Conservation (phyloP, 441 rosid species). For the Biscutella laevigata region DNA sequence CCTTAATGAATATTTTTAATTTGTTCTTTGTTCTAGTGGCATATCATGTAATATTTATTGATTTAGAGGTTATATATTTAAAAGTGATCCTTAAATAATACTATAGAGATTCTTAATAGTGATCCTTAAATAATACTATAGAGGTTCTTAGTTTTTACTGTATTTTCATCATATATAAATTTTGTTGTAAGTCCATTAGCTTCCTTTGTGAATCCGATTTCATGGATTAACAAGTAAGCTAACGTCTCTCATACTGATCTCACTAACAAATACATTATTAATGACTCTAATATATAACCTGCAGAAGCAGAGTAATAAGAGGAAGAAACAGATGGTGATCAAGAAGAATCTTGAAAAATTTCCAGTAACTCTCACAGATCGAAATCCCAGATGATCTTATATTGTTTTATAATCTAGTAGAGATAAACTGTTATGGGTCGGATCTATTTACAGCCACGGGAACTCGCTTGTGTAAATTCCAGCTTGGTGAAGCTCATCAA, state of each 20-base stretch:
- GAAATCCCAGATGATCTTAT: background rate
- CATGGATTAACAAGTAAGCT: slow-evolving; percentile 9
- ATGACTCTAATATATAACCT: slow-evolving; percentile 93
- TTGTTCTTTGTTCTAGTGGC: too few species aligned
- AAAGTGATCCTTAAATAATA: too few species aligned
- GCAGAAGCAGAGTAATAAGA: slow-evolving; percentile 25
- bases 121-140: too few species aligned
- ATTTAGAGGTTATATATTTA: too few species aligned
- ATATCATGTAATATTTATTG: too few species aligned
- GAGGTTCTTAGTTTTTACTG: too few species aligned
- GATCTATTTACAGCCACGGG: slow-evolving; percentile 80
- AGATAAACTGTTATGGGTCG: background rate
- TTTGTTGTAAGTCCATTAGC: too few species aligned
- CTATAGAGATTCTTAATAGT: too few species aligned
- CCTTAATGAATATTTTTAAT: too few species aligned
- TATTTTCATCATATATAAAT: too few species aligned
- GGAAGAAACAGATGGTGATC: background rate
- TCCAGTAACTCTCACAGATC: background rate
- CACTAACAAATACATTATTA: slow-evolving; percentile 22
- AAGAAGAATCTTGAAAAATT: slow-evolving; percentile 1
- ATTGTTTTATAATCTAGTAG: background rate
- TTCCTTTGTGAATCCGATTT: background rate
- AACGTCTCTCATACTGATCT: slow-evolving; percentile 7
- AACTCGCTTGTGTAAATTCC: slow-evolving; percentile 96
- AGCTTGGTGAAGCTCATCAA: slow-evolving; percentile 88